Percentiles rank a stretch among this genome's conserved stretches.
Evolutionary conservation across 768 basidiomycete species (phyloP).

Genomic region (Tulasnella calospora): DNA sequence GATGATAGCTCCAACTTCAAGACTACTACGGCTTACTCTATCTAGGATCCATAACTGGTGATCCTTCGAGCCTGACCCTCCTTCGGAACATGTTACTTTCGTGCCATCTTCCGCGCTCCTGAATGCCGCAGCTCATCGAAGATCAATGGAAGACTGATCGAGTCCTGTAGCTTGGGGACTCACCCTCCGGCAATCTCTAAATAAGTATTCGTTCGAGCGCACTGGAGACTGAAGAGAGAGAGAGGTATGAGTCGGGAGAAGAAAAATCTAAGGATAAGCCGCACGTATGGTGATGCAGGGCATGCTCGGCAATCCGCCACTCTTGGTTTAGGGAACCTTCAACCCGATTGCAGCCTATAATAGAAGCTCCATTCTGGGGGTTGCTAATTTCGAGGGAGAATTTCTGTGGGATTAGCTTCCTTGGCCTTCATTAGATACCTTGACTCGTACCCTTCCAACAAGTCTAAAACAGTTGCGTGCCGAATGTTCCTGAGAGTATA

Average conservation of each 20-base stretch:
- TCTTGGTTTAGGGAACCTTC: no score
- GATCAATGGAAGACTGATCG: not conserved
- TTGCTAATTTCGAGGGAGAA: no score
- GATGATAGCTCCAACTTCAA: not conserved
- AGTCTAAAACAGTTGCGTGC: not conserved
- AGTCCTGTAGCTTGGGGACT: not conserved
- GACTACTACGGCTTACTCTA: not conserved
- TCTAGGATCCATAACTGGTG: not conserved
- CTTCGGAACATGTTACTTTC: not conserved
- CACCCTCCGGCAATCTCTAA: not conserved
- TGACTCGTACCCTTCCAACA: no score
- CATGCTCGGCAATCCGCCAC: no score
- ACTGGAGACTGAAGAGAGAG: not conserved
- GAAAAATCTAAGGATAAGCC: no score
- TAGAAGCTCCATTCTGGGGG: no score
- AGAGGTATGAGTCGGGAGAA: no score
- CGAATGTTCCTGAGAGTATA: not conserved
- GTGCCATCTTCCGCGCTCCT: not conserved
- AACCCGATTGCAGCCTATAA: no score
- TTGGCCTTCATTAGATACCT: no score
- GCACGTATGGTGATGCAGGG: no score
- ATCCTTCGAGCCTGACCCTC: not conserved
- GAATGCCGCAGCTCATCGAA: not conserved
- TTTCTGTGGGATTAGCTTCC: no score
- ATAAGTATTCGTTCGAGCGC: not conserved